Evolutionary conservation across 2,329 filamentous ascomycete species (phyloP).

Genomic region (Elsinoe fawcettii): DNA sequence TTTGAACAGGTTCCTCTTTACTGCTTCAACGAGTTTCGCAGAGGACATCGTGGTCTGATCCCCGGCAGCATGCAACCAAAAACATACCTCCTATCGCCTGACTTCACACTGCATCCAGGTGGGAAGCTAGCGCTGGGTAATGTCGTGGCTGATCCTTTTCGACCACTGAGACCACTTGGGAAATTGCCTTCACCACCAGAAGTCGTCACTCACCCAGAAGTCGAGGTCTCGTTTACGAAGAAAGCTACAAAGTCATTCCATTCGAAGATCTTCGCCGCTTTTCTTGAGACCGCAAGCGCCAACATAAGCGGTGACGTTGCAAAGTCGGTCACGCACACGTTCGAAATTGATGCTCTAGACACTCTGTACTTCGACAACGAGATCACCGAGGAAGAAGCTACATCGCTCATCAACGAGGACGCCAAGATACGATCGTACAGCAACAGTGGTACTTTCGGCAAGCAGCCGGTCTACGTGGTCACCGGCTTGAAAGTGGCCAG

Average conservation of each 20-base stretch:
- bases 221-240: neutral
- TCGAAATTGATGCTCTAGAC: neutral
- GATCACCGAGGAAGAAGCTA: neutral
- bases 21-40: no score
- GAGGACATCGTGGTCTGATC: no score
- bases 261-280: neutral
- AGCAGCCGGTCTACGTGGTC: slow-evolving; percentile 1
- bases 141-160: neutral
- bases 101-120: neutral
- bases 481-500: neutral
- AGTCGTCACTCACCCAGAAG: neutral
- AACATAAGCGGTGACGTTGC: neutral
- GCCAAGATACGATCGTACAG: neutral
- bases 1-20: no score
- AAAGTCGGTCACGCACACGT: neutral
- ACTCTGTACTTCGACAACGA: neutral
- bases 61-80: neutral
- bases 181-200: neutral
- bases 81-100: slow-evolving; percentile 1
- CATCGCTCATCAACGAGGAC: neutral
- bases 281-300: neutral
- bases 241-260: neutral
- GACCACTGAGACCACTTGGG: neutral
- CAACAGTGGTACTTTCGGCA: neutral
- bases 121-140: neutral